phyloP scores from a whole-genome alignment of 768 basidiomycete species.

The Termitomyces sp. region DNA sequence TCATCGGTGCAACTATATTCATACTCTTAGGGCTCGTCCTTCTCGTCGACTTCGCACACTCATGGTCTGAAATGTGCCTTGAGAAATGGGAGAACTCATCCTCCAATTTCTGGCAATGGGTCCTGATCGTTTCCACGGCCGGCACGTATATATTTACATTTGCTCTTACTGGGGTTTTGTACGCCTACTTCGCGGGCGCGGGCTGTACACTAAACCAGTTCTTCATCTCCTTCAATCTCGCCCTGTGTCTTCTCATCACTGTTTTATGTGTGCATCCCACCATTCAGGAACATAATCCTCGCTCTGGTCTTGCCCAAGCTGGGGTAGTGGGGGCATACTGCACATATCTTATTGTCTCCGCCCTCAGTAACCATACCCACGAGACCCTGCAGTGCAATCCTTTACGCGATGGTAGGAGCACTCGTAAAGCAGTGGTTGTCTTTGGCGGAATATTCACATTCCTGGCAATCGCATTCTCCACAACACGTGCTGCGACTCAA shows the following conservation, averaged over 20 bases:
- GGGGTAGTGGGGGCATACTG: constrained; percentile 98
- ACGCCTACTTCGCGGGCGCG: constrained; percentile 84
- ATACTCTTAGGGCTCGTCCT: constrained; percentile 96
- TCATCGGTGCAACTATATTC: constrained; percentile 91
- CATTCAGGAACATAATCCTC: constrained; percentile 89
- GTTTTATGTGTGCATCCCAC: constrained; percentile 77
- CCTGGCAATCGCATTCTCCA: constrained; percentile 97
- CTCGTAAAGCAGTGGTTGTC: constrained; percentile 81
- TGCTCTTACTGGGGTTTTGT: constrained; percentile 83
- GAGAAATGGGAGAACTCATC: constrained; percentile 90
- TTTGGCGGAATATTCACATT: constrained; percentile 96
- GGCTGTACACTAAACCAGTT: constrained; percentile 93
- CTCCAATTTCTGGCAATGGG: constrained; percentile 93
- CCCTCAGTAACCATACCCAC: constrained; percentile 89
- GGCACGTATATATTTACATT: constrained; percentile 81
- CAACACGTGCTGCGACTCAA: constrained; percentile 92
- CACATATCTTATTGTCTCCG: constrained; percentile 92
- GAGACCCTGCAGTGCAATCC: constrained; percentile 79
- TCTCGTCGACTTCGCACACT: constrained; percentile 97
- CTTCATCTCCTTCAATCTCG: constrained; percentile 94
- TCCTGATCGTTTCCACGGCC: constrained; percentile 90
- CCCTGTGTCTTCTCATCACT: constrained; percentile 74
- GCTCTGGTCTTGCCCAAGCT: constrained; percentile 91
- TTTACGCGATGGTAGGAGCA: constrained; percentile 59
- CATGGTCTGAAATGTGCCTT: constrained; percentile 96